phyloP scores from a whole-genome alignment of 768 basidiomycete genomes.

The Naematelia aurantialba region DNA sequence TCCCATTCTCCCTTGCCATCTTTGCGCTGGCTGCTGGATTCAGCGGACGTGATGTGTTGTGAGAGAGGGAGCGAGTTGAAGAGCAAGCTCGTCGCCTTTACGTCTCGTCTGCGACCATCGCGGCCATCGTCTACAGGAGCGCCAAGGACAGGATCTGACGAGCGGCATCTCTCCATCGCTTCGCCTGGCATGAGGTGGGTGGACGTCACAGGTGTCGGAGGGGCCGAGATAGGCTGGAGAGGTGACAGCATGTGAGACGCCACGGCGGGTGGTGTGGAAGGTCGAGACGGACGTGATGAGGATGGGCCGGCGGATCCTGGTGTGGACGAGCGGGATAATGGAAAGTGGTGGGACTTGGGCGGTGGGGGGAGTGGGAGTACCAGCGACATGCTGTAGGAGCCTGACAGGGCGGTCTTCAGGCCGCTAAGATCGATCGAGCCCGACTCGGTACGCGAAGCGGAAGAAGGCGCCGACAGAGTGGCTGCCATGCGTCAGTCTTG shows the following conservation, averaged over 20 bases:
- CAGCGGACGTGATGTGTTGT: slow-evolving; percentile 11
- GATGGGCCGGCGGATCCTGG: slow-evolving; percentile 8
- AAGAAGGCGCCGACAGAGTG: not conserved
- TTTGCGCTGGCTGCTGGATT: slow-evolving; percentile 22
- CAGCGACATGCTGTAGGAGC: slow-evolving; percentile 14
- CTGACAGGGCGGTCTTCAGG: not conserved
- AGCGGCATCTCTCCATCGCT: slow-evolving; percentile 38
- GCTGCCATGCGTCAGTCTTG: not conserved
- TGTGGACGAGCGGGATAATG: slow-evolving; percentile 9
- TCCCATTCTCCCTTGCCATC: slow-evolving; percentile 3
- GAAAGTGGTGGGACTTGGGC: slow-evolving; percentile 11
- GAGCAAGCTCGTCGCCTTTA: slow-evolving; percentile 31
- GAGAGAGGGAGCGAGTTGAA: slow-evolving; percentile 19
- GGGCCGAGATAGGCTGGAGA: slow-evolving; percentile 35
- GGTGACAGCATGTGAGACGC: slow-evolving; percentile 6
- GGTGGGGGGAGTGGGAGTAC: slow-evolving; percentile 20
- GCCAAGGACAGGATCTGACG: slow-evolving; percentile 20
- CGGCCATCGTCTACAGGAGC: slow-evolving; percentile 11
- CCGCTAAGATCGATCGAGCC: not conserved
- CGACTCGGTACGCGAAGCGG: not conserved
- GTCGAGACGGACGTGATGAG: slow-evolving; percentile 13
- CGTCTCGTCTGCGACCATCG: slow-evolving; percentile 25
- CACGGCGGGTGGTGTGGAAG: slow-evolving; percentile 17
- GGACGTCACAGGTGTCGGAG: slow-evolving; percentile 37
- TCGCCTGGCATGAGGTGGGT: slow-evolving; percentile 26